Evolutionary conservation across 768 basidiomycete species (phyloP).

Genomic region (Mycena galericulata): DNA sequence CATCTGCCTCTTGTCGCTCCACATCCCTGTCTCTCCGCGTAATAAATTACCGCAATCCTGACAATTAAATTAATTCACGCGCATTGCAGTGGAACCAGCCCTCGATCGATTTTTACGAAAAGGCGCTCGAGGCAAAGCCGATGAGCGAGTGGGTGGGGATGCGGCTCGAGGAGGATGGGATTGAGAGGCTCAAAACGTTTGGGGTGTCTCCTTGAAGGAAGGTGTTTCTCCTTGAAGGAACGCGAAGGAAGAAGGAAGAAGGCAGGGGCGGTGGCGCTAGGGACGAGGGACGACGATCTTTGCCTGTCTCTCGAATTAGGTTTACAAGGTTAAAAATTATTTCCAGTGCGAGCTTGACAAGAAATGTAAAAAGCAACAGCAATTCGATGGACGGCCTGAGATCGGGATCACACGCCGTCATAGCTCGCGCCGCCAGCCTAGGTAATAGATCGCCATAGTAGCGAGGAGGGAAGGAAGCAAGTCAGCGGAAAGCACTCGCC

Average conservation of each 20-base stretch:
- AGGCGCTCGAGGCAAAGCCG: slow-evolving; percentile 78
- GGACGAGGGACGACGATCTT: not conserved
- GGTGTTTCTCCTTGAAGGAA: slow-evolving; percentile 33
- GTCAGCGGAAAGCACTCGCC: slow-evolving; percentile 23
- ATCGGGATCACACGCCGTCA: slow-evolving; percentile 73
- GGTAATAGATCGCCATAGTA: slow-evolving; percentile 33
- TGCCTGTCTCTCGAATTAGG: not conserved
- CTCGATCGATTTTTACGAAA: slow-evolving; percentile 93
- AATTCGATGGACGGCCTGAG: not conserved
- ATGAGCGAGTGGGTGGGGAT: slow-evolving; percentile 93
- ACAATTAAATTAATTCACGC: not conserved
- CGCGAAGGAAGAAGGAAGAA: not conserved
- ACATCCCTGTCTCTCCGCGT: slow-evolving; percentile 15
- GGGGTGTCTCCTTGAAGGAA: too few relatives aligned
- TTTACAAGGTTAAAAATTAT: slow-evolving; percentile 9
- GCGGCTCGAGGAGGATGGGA: slow-evolving; percentile 79
- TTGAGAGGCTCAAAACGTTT: slow-evolving; percentile 68
- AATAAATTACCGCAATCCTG: slow-evolving; percentile 10
- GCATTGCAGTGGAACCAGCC: slow-evolving; percentile 87
- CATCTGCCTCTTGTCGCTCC: too few relatives aligned
- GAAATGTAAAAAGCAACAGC: not conserved
- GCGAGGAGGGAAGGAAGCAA: slow-evolving; percentile 16
- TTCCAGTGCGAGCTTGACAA: slow-evolving; percentile 6
- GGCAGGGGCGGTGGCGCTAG: not conserved
- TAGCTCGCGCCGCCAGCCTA: slow-evolving; percentile 92